phyloP scores from a whole-genome alignment of 2,329 filamentous ascomycete species.

The Aspergillus proliferans region DNA sequence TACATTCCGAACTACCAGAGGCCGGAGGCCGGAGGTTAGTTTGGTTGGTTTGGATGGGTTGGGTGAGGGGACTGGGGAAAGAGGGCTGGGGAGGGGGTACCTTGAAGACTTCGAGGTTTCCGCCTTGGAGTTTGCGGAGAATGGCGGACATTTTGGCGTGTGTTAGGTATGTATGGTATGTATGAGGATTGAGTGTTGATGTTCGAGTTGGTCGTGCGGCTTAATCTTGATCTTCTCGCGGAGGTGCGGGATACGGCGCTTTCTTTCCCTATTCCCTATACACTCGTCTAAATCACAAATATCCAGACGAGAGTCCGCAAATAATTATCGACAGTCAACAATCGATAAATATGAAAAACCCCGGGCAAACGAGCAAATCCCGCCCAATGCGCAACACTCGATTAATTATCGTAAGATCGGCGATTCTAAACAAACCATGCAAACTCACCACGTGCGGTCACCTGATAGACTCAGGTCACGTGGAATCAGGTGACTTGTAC shows the following conservation, averaged over 20 bases:
- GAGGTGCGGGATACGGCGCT: no score
- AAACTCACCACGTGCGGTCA: slow-evolving; percentile 15
- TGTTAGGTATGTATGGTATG: neutral
- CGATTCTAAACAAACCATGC: slow-evolving; percentile 10
- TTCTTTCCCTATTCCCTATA: no score
- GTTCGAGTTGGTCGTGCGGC: no score
- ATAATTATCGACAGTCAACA: no score
- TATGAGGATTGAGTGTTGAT: no score
- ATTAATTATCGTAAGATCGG: slow-evolving; percentile 10
- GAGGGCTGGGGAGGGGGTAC: slow-evolving; percentile 41
- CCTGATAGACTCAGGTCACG: neutral
- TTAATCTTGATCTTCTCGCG: no score
- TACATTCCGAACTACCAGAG: slow-evolving; percentile 82
- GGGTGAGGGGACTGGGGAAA: neutral
- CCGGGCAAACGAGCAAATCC: neutral
- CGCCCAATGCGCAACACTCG: neutral
- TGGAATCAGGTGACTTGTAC: slow-evolving; percentile 3
- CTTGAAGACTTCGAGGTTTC: slow-evolving; percentile 94
- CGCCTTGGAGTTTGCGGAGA: slow-evolving; percentile 60
- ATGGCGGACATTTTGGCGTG: slow-evolving; percentile 31
- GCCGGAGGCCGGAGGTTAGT: neutral
- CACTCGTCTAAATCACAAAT: no score
- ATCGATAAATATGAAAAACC: no score
- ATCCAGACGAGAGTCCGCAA: no score
- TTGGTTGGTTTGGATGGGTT: neutral